Base-by-base conservation (phyloP, 768 basidiomycete species). In the Brasilioporus rufonigricans region DNA sequence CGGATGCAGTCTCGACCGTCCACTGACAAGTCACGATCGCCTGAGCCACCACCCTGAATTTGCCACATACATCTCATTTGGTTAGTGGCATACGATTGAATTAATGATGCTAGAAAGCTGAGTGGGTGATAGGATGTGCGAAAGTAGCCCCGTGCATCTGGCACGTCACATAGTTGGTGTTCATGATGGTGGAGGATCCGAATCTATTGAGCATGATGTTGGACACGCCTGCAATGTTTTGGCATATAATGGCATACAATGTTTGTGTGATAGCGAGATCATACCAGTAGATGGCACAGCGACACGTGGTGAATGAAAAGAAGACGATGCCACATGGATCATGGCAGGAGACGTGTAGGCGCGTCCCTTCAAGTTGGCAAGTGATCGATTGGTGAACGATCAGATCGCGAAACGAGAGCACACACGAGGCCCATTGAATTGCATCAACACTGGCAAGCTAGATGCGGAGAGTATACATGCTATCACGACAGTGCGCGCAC, bases 1-100 rank as follows among this genome's bases (percentile, higher is more conserved):
- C 78, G 74, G 59, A 72, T 73, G 54, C 76, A 75, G 65, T 72
- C 80, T 54, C 73, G 75, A 36, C 74, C 78, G 46, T 72, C 73
- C 36, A 80, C 79, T 19, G 74, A 76, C 46, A 70, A 66, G 54
- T 74, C 78, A 56, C 69, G 68, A 56, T 71, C 74, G 40, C 67
- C 67, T 64, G 72, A 71, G 45, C 71, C 72, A 55, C 71, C 71
- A 57, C 73, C 69, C 58, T 76, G 58, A 72, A 55, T 50, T 48
- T 38, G 56, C 48, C 50, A 64, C 56, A 48, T 53, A 52, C 60
- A 19, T 52, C 55, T 51, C 55, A 40, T 43, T 49, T 58, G 32
- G 52, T 33, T 23, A 33, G 59, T 51, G 53, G 41, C 48, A 46
- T 62, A 48, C 51, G 59, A 53, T 47, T 50, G 56, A 46, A 44